Evolutionary conservation across 2,329 filamentous ascomycete species (phyloP).

Genomic region (Paracoccidioides brasiliensis): DNA sequence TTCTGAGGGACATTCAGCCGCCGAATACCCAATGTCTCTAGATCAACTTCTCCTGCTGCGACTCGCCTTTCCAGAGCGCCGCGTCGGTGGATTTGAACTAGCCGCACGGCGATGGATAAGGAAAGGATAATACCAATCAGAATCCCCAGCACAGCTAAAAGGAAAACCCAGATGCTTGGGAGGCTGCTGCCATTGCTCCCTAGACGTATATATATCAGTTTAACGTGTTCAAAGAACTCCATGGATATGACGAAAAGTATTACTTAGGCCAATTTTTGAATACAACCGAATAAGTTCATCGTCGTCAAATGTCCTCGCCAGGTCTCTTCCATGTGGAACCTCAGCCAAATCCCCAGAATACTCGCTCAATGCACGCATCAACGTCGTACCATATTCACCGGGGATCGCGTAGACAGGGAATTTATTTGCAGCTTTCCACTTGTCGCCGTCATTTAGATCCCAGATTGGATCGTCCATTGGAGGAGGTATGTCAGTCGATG

Average conservation of each 20-base stretch:
- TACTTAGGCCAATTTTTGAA: conserved; percentile 36
- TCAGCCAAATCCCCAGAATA: conserved; percentile 64
- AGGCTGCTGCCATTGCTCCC: conserved; percentile 28
- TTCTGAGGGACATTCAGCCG: conserved; percentile 61
- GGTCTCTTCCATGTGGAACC: conserved; percentile 14
- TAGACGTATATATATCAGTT: conserved; percentile 13
- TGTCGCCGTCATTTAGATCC: conserved; percentile 54
- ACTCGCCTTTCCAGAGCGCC: conserved; percentile 56
- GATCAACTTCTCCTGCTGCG: conserved; percentile 63
- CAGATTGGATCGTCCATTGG: conserved; percentile 51
- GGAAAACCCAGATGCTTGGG: conserved; percentile 70
- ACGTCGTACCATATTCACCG: conserved; percentile 47
- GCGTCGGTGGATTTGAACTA: conserved; percentile 59
- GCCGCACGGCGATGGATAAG: conserved; percentile 62
- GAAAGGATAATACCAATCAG: conserved; percentile 53
- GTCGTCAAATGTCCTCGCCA: conserved; percentile 26
- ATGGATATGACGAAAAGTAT: conserved; percentile 5
- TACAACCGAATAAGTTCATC: conserved; percentile 40
- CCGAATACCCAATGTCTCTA: conserved; percentile 77
- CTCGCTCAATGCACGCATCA: conserved; percentile 58
- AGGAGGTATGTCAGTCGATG: conserved; percentile 48
- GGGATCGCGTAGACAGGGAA: conserved; percentile 79
- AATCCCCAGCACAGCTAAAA: conserved; percentile 55
- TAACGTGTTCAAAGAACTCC: neutral
- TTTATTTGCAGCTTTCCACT: conserved; percentile 58